Base-by-base conservation (phyloP, 1,284 basidiomycete species). In the Cryptococcus jaspeensis region DNA sequence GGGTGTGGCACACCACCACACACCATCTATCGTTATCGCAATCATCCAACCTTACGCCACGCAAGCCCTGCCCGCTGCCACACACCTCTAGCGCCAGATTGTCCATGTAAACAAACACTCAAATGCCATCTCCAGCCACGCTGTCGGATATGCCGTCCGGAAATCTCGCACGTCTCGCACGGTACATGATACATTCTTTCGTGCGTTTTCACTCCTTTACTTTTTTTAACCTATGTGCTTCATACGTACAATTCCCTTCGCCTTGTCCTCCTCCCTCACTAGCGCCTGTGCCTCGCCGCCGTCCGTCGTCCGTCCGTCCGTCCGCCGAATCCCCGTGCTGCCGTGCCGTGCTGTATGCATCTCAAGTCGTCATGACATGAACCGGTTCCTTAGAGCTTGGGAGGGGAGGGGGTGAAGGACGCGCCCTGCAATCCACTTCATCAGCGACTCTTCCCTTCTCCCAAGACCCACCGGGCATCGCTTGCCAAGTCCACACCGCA, bases 381-480 rank as follows among this genome's bases (percentile, higher is more conserved):
- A 9, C 28, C 28, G 16, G 36, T 18, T 9, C 18, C 28, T 63
- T 74, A 78, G 56, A 77, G 72, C 74, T 78, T 78, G 41, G 69
- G 70, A 53, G 75, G 70, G 59, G 73, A 61, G 35, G 74, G 71
- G 59, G 66, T 61, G 70, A 78, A 78, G 40, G 69, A 58, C 55
- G 61, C 64, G 55, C 76, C 76, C 73, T 71, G 42, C 59, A 50
- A 58, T 53, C 58, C n/a, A 43, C 4, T 23, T 15, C 36, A 11
- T 53, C 18, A 13, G 11, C 16, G 6, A n/a, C 16, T 22, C 25
- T 16, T 22, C 20, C 18, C 7, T 7, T 22, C 25, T 46, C 18
- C 23, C 15, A 25, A 44, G 16, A 39, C 11, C 11, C 11, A 39
- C 38, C 11, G n/a, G 38, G 11, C 38, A 39, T 39, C 13, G 38